phyloP scores from a whole-genome alignment of 768 basidiomycete genomes.

The Thelephora ganbajun region DNA sequence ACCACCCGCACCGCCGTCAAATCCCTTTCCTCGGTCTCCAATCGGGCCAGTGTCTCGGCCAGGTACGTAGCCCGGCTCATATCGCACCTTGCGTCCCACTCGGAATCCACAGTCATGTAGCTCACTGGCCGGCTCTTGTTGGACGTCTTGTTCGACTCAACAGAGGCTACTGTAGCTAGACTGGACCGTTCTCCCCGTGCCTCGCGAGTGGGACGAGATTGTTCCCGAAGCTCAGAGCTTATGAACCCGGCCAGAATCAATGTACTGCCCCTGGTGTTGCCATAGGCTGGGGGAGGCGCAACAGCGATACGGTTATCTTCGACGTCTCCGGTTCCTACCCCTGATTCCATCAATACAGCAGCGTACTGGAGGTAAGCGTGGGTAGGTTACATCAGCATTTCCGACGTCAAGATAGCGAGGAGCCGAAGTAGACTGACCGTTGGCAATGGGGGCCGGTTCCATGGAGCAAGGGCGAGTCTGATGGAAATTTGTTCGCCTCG shows the following conservation, averaged over 20 bases:
- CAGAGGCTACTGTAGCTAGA: slow-evolving; percentile 6
- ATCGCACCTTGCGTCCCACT: slow-evolving; percentile 41
- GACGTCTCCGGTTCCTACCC: slow-evolving; percentile 60
- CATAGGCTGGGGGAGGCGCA: slow-evolving; percentile 66
- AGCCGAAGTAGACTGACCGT: too few species aligned
- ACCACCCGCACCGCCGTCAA: too few species aligned
- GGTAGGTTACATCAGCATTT: slow-evolving; percentile 26
- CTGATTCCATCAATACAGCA: slow-evolving; percentile 52
- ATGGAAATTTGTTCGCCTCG: too few species aligned
- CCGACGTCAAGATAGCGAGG: too few species aligned
- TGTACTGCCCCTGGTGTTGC: slow-evolving; percentile 56
- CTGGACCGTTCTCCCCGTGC: too few species aligned
- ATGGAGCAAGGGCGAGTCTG: too few species aligned
- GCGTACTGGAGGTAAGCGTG: slow-evolving; percentile 60
- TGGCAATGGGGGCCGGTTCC: too few species aligned
- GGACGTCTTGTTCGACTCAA: slow-evolving; percentile 5
- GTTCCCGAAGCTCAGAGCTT: slow-evolving; percentile 31
- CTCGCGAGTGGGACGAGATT: too few species aligned
- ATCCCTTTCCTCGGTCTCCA: slow-evolving; percentile 15
- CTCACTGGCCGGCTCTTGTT: too few species aligned
- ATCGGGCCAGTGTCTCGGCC: slow-evolving; percentile 39
- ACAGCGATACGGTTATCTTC: slow-evolving; percentile 57
- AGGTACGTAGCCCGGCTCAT: slow-evolving; percentile 37
- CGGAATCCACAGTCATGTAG: slow-evolving; percentile 32
- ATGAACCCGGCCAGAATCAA: slow-evolving; percentile 43